Evolutionary conservation across 139 green algal genomes (phyloP).

Genomic region (Closterium sp.): DNA sequence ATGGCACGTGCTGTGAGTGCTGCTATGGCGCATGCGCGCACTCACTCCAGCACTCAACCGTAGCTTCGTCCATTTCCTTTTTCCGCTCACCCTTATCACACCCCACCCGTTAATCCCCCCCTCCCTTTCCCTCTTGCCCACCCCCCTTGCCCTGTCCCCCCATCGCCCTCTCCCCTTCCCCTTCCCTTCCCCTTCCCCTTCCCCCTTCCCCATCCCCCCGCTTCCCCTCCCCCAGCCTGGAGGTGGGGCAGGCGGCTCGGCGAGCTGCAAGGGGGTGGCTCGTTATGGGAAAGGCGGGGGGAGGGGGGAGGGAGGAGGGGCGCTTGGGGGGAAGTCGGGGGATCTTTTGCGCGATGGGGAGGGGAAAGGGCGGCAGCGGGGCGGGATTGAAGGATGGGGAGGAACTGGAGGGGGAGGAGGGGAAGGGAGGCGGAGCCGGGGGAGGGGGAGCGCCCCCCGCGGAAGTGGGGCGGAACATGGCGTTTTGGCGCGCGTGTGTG

Average conservation of each 20-base stretch:
- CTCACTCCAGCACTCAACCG: no score
- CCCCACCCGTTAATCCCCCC: no score
- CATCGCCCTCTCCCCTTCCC: no score
- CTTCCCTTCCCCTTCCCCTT: no score
- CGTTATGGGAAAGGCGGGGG: conserved; percentile 6
- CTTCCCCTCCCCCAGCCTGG: not conserved
- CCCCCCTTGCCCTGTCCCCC: no score
- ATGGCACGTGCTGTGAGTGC: no score
- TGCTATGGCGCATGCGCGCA: no score
- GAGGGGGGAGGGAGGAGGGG: not conserved
- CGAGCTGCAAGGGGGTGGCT: not conserved
- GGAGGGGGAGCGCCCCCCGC: not conserved
- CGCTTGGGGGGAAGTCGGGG: not conserved
- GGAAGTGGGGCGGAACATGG: not conserved
- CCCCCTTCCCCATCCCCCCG: no score
- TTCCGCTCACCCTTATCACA: no score
- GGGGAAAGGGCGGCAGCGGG: not conserved
- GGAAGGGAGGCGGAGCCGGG: not conserved
- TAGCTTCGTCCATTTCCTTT: not conserved
- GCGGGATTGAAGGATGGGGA: not conserved
- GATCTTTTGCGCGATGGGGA: not conserved
- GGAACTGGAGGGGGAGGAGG: not conserved
- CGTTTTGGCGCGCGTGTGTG: not conserved
- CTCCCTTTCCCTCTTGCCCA: no score
- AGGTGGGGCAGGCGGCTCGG: not conserved